A percentile compares a stretch with the other conserved stretches of the same genome.
Conservation (phyloP, 805 yeast species). For the Metschnikowia drakensbergensis region DNA sequence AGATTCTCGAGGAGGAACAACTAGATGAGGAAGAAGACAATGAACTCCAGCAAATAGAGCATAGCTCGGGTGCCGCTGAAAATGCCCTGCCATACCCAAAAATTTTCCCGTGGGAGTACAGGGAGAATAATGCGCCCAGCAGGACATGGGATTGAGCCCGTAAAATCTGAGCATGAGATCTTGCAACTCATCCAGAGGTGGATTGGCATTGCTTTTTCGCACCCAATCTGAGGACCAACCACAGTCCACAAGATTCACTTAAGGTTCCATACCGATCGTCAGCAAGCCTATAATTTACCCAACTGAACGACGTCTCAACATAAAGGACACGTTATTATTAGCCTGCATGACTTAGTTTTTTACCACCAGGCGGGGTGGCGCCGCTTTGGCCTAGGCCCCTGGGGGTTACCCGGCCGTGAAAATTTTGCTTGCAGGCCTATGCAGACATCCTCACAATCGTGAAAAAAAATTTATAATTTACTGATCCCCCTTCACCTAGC, state of each 20-base stretch:
- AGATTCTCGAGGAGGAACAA: conserved; percentile 7
- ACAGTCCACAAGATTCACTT: neutral
- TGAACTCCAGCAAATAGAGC: neutral
- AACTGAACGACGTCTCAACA: neutral
- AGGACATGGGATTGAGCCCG: conserved; percentile 22
- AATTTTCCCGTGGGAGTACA: conserved; percentile 39
- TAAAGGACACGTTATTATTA: neutral
- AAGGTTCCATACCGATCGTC: neutral
- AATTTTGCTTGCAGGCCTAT: conserved; percentile 14
- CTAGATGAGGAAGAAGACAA: conserved; percentile 4
- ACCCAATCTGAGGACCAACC: neutral
- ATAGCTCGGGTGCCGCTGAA: neutral
- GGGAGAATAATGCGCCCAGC: conserved; percentile 19
- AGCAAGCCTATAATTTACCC: neutral
- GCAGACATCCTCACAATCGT: conserved; percentile 10
- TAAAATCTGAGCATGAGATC: no score
- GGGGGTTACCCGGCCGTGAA: conserved; percentile 21
- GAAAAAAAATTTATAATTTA: conserved; percentile 12
- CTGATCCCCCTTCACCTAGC: neutral
- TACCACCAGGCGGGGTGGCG: neutral
- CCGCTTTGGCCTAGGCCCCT: neutral
- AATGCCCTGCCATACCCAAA: conserved; percentile 12
- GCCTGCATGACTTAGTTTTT: neutral
- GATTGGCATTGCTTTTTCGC: conserved; percentile 3
- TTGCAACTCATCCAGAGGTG: neutral